Evolutionary conservation across 306 rosid species (phyloP).

Genomic region (Sophora flavescens): DNA sequence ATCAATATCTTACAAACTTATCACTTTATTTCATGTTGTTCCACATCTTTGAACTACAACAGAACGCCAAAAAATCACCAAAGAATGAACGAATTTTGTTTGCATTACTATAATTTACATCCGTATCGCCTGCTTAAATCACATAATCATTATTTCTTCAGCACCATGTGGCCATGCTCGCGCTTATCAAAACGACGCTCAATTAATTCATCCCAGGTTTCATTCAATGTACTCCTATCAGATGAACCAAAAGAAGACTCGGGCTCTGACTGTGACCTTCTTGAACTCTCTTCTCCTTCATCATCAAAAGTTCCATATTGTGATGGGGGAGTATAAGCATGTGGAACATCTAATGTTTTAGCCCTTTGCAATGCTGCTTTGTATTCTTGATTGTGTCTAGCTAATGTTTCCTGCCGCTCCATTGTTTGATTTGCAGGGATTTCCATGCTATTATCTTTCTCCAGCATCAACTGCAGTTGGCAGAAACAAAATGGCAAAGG

Average conservation of each 20-base stretch:
- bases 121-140: not conserved
- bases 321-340: slow-evolving; percentile 73
- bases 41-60: slow-evolving; percentile 22
- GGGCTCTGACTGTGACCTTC: slow-evolving; percentile 56
- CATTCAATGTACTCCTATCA: slow-evolving; percentile 51
- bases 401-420: slow-evolving; percentile 79
- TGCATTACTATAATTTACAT: not conserved
- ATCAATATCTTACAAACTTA: slow-evolving; percentile 17
- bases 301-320: slow-evolving; percentile 81
- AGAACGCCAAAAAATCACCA: slow-evolving; percentile 36
- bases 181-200: slow-evolving; percentile 69
- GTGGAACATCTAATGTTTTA: slow-evolving; percentile 79
- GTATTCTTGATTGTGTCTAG: slow-evolving; percentile 72
- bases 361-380: slow-evolving; percentile 91
- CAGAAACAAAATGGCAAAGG: slow-evolving; percentile 33
- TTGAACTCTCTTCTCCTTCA: slow-evolving; percentile 57
- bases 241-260: slow-evolving; percentile 61
- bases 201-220: slow-evolving; percentile 73
- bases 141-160: slow-evolving; percentile 60
- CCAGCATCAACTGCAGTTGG: slow-evolving; percentile 68
- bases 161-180: slow-evolving; percentile 59
- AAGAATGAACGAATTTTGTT: slow-evolving; percentile 53
- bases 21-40: slow-evolving; percentile 31
- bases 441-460: slow-evolving; percentile 64
- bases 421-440: slow-evolving; percentile 80